Conservation (phyloP, 148 eudicot species). For the Heliosperma pusillum region DNA sequence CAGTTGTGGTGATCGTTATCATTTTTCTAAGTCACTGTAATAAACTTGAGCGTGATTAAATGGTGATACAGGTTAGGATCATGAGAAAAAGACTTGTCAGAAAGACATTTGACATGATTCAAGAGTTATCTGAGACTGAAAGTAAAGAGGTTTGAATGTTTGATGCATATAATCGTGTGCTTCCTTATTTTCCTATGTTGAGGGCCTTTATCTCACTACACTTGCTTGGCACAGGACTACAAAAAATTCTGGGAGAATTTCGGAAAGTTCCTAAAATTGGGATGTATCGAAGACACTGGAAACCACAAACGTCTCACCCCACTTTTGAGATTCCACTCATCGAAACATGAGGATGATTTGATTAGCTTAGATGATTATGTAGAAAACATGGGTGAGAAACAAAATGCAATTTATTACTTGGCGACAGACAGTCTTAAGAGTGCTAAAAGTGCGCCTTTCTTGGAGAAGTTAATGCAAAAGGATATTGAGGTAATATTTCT, state of each 20-base stretch:
- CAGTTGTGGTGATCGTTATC: not conserved
- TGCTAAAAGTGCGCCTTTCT: slow-evolving; percentile 92
- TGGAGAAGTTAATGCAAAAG: slow-evolving; percentile 89
- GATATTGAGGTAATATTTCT: slow-evolving; percentile 56
- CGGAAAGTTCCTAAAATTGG: slow-evolving; percentile 87
- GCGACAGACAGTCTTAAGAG: slow-evolving; percentile 95
- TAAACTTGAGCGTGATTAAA: not conserved
- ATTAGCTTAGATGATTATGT: slow-evolving; percentile 94
- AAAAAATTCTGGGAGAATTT: slow-evolving; percentile 99
- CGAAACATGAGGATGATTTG: slow-evolving; percentile 80
- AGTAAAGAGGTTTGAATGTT: slow-evolving; percentile 86
- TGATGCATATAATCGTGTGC: not conserved
- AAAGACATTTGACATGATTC: slow-evolving; percentile 97
- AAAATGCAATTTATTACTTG: slow-evolving; percentile 89
- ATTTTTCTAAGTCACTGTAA: not conserved
- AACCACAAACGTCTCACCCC: slow-evolving; percentile 93
- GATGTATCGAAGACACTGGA: slow-evolving; percentile 94
- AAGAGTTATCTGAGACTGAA: slow-evolving; percentile 83
- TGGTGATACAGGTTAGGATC: slow-evolving; percentile 64
- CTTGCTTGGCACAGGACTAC: slow-evolving; percentile 49
- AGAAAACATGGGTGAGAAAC: slow-evolving; percentile 95
- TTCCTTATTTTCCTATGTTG: not conserved
- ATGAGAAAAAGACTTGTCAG: slow-evolving; percentile 96
- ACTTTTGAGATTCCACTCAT: slow-evolving; percentile 71
- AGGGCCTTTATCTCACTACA: slow-evolving; percentile 3